phyloP scores from a whole-genome alignment of 176 grass and related monocot genomes.

The Oryza punctata region DNA sequence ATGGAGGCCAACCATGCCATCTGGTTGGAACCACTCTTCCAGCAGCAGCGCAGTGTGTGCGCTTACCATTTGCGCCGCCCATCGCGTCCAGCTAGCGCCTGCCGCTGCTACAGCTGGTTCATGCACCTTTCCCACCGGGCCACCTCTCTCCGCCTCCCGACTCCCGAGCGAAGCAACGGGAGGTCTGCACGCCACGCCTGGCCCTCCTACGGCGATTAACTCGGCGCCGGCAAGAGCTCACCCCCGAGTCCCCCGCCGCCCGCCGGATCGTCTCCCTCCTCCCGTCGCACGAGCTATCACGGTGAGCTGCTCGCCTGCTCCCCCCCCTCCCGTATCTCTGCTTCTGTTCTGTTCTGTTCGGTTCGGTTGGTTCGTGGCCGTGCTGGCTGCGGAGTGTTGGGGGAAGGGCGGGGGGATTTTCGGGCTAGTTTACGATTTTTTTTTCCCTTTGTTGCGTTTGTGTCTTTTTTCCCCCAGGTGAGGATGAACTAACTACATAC shows the following conservation, averaged over 20 bases:
- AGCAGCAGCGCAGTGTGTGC: background rate
- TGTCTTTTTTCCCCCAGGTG: background rate
- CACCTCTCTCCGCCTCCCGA: background rate
- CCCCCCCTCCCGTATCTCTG: background rate
- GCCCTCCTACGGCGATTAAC: too few species aligned
- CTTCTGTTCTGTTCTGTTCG: too few species aligned
- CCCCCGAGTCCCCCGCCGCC: background rate
- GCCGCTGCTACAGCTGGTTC: constrained; percentile 40
- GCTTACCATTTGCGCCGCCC: constrained; percentile 38
- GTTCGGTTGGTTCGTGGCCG: background rate
- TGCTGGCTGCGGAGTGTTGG: background rate
- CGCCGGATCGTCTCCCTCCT: background rate
- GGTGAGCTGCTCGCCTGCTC: constrained; percentile 40
- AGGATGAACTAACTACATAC: too few species aligned
- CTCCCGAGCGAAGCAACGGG: too few species aligned
- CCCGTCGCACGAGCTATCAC: constrained; percentile 10
- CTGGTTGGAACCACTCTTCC: background rate
- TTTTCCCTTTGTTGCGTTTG: background rate
- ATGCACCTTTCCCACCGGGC: constrained; percentile 57
- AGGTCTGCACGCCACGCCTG: too few species aligned
- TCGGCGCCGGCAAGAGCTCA: too few species aligned
- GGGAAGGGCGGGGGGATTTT: background rate
- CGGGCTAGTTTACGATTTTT: background rate
- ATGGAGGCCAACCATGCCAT: background rate
- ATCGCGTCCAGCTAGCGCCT: background rate